Percentiles rank a stretch among this genome's conserved stretches.
Conservation (phyloP, 2,329 filamentous ascomycete genomes). For the Epichloe gansuensis region DNA sequence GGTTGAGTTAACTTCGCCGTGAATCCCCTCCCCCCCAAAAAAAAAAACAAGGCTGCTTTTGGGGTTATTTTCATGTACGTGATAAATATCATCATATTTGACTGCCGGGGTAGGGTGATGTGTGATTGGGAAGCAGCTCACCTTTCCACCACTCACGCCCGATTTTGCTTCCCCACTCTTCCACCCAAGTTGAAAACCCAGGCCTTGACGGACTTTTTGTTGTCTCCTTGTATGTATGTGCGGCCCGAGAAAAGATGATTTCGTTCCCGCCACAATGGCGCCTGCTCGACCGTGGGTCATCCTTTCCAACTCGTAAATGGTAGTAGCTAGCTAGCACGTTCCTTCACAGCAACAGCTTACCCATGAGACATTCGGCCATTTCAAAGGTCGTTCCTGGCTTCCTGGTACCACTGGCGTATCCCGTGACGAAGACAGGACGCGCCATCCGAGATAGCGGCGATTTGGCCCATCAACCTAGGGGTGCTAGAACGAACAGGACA, state of each 20-base stretch:
- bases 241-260: not conserved
- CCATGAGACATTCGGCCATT: not conserved
- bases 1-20: not conserved
- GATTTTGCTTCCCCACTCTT: not conserved
- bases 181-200: not conserved
- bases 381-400: not conserved
- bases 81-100: conserved; percentile 1
- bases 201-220: not conserved
- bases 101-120: conserved; percentile 3
- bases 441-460: not conserved
- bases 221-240: not conserved
- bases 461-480: not conserved
- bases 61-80: not conserved
- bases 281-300: not conserved
- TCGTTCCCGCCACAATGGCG: not conserved
- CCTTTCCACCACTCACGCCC: not conserved
- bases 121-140: not conserved
- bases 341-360: no score
- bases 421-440: conserved; percentile 1
- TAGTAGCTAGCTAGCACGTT: no score
- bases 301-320: not conserved
- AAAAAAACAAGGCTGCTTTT: not conserved
- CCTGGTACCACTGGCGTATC: not conserved
- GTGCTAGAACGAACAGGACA: no score
- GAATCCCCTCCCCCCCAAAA: not conserved